Percentiles rank a stretch among this genome's conserved stretches.
phyloP scores from a whole-genome alignment of 108 stramenopile genomes.

The Fistulifera pelliculosa region DNA sequence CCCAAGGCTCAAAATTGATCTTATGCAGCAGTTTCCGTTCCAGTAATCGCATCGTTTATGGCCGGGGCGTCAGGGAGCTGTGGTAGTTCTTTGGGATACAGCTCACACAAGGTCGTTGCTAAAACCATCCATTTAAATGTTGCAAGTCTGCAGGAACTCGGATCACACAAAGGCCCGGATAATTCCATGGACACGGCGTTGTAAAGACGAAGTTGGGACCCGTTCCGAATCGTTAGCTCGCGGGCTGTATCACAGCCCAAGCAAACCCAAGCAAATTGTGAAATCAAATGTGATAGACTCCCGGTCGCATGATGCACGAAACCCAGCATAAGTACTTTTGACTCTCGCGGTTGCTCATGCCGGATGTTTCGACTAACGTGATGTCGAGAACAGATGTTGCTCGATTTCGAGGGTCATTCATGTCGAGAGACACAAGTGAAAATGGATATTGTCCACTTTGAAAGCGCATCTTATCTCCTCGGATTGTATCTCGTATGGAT shows the following conservation, averaged over 20 bases:
- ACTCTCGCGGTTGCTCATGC: not conserved
- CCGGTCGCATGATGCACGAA: not conserved
- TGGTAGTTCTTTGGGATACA: not conserved
- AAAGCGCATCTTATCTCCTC: slow-evolving; percentile 1
- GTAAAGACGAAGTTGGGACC: not conserved
- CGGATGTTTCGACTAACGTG: slow-evolving; percentile 2
- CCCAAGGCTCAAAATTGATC: not conserved
- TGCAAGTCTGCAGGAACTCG: not conserved
- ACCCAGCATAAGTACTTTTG: not conserved
- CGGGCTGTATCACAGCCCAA: not conserved
- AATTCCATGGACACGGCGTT: not conserved
- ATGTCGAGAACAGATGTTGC: not conserved
- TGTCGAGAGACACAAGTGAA: not conserved
- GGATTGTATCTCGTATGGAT: not conserved
- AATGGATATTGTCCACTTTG: slow-evolving; percentile 8
- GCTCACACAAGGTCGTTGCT: not conserved
- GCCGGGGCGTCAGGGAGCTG: too few species aligned
- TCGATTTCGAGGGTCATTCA: slow-evolving; percentile 8
- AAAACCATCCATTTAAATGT: not conserved
- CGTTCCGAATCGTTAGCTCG: not conserved
- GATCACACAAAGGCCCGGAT: too few species aligned
- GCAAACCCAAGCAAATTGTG: not conserved
- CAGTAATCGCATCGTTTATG: too few species aligned
- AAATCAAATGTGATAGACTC: not conserved
- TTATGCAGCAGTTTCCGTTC: slow-evolving; percentile 1